Percentiles rank a stretch among this genome's conserved stretches.
phyloP scores from a whole-genome alignment of 352 stramenopile species.

The Pythium myriotylum region DNA sequence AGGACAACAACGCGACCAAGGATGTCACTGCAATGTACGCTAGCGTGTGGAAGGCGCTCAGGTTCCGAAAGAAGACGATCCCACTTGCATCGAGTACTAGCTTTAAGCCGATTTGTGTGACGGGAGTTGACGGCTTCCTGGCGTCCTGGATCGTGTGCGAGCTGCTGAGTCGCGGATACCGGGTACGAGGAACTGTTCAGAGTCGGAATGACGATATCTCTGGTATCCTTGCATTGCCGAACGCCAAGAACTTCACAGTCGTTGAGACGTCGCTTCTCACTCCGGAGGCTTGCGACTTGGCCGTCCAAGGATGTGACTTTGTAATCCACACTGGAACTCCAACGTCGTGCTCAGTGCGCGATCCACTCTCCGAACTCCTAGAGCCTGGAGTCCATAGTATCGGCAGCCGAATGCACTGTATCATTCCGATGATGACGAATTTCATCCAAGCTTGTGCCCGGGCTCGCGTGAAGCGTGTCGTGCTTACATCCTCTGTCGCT shows the following conservation, averaged over 20 bases:
- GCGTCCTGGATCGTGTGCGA: slow-evolving; percentile 87
- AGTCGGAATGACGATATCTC: slow-evolving; percentile 87
- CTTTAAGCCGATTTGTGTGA: slow-evolving; percentile 86
- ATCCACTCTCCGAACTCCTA: slow-evolving; percentile 82
- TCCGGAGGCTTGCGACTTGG: slow-evolving; percentile 84
- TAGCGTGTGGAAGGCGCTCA: slow-evolving; percentile 77
- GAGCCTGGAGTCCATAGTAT: slow-evolving; percentile 89
- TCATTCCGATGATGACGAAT: slow-evolving; percentile 93
- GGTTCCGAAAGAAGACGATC: slow-evolving; percentile 85
- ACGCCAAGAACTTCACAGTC: slow-evolving; percentile 83
- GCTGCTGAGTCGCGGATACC: slow-evolving; percentile 75
- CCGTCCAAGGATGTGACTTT: slow-evolving; percentile 89
- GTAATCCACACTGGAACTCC: slow-evolving; percentile 89
- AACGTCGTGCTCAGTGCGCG: slow-evolving; percentile 84
- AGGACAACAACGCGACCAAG: slow-evolving; percentile 12
- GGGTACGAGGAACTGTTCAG: slow-evolving; percentile 84
- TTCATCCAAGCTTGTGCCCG: slow-evolving; percentile 88
- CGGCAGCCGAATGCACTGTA: slow-evolving; percentile 89
- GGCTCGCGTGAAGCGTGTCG: slow-evolving; percentile 77
- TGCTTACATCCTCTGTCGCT: slow-evolving; percentile 85
- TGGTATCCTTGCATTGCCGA: slow-evolving; percentile 67
- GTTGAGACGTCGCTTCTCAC: slow-evolving; percentile 88
- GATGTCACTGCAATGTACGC: slow-evolving; percentile 66
- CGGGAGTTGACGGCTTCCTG: slow-evolving; percentile 84
- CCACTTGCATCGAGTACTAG: slow-evolving; percentile 69